Evolutionary conservation across 1,284 basidiomycete species (phyloP).

Genomic region (Sporisorium sorghi): DNA sequence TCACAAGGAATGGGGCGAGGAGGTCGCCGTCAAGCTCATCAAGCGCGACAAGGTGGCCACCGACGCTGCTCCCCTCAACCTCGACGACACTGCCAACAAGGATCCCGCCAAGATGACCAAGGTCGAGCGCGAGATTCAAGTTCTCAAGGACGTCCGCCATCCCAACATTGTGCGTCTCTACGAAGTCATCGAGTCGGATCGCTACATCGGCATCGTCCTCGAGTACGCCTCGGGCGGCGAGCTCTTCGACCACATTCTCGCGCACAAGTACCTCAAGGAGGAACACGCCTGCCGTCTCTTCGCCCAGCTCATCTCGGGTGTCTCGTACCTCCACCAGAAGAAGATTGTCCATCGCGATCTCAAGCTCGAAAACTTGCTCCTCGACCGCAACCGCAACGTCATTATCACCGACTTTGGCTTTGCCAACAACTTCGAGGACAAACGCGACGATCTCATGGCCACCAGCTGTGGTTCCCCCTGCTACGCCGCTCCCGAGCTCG

Average conservation of each 20-base stretch:
- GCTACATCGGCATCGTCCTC: conserved; percentile 99
- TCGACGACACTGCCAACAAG: conserved; percentile 46
- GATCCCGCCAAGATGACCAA: conserved; percentile 83
- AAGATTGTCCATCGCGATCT: conserved; percentile 99
- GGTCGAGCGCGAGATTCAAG: conserved; percentile 97
- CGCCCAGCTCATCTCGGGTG: conserved; percentile 96
- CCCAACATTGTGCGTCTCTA: conserved; percentile 98
- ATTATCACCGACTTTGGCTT: conserved; percentile 99
- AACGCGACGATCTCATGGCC: conserved; percentile 93
- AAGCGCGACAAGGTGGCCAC: conserved; percentile 91
- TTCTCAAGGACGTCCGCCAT: conserved; percentile 90
- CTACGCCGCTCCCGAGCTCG: conserved; percentile 98
- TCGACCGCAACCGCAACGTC: conserved; percentile 96
- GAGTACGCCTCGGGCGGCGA: conserved; percentile 97
- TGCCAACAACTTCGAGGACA: conserved; percentile 89
- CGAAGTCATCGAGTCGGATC: conserved; percentile 99
- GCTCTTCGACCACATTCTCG: conserved; percentile 98
- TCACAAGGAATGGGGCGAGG: conserved; percentile 91
- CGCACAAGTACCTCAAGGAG: conserved; percentile 95
- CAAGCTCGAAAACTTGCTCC: conserved; percentile 96
- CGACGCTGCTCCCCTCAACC: conserved; percentile 68
- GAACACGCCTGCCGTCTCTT: conserved; percentile 95
- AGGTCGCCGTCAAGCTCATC: conserved; percentile 99
- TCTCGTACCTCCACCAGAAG: conserved; percentile 98
- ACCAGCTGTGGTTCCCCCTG: conserved; percentile 97